phyloP scores from a whole-genome alignment of 805 yeast species.

The Candida glaebosa region DNA sequence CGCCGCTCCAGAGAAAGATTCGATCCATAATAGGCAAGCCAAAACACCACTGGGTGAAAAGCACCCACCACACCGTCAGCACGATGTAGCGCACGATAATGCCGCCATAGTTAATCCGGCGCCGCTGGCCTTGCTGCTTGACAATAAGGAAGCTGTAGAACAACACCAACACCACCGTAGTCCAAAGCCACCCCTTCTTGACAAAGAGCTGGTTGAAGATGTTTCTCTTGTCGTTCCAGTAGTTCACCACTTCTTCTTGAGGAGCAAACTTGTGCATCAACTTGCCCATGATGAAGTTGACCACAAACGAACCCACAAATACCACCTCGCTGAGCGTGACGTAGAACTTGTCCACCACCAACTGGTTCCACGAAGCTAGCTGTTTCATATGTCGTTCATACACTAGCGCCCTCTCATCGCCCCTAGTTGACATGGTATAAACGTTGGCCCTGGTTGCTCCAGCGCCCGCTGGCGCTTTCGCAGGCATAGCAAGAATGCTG shows the following conservation, averaged over 20 bases:
- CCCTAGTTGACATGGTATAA: background rate
- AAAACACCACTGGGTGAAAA: slow-evolving; percentile 84
- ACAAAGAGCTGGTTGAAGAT: slow-evolving; percentile 72
- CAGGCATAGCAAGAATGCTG: background rate
- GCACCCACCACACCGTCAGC: slow-evolving; percentile 76
- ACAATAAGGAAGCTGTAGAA: slow-evolving; percentile 17
- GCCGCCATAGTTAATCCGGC: slow-evolving; percentile 8
- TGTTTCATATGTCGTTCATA: slow-evolving; percentile 10
- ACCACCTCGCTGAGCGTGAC: slow-evolving; percentile 22
- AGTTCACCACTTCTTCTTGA: slow-evolving; percentile 43
- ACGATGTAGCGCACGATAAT: slow-evolving; percentile 43
- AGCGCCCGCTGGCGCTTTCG: too few species aligned
- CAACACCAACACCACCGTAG: slow-evolving; percentile 32
- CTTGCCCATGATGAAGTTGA: slow-evolving; percentile 50
- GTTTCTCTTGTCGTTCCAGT: slow-evolving; percentile 62
- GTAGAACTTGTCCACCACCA: slow-evolving; percentile 6
- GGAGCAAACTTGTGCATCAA: slow-evolving; percentile 44
- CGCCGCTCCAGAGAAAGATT: slow-evolving; percentile 78
- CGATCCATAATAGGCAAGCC: slow-evolving; percentile 89
- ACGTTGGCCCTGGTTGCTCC: too few species aligned
- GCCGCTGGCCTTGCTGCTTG: slow-evolving; percentile 8
- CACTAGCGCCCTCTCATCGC: background rate
- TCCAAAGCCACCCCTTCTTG: slow-evolving; percentile 94
- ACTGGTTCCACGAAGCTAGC: background rate
- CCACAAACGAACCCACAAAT: slow-evolving; percentile 29